Evolutionary conservation across 345 rosid species (phyloP).

Genomic region (Diplotaxis tenuifolia): DNA sequence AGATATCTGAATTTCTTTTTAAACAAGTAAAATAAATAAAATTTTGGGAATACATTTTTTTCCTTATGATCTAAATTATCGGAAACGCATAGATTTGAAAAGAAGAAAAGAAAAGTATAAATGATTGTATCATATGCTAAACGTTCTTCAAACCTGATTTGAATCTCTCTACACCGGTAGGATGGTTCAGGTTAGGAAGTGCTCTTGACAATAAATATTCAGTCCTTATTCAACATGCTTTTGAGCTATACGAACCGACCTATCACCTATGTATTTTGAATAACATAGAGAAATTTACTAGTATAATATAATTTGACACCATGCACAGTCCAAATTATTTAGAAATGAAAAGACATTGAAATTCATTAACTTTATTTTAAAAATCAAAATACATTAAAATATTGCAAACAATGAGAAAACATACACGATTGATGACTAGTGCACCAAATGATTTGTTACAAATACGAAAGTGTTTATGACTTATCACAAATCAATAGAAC

Average conservation of each 20-base stretch:
- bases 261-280: neutral
- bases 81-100: neutral
- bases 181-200: neutral
- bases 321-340: neutral
- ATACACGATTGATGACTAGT: slow-evolving; percentile 1
- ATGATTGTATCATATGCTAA: neutral
- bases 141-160: neutral
- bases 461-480: neutral
- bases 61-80: neutral
- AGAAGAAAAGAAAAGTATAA: neutral
- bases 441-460: neutral
- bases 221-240: neutral
- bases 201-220: neutral
- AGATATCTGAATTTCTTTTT: no score
- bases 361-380: neutral
- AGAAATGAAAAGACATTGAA: neutral
- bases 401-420: neutral
- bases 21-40: no score
- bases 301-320: neutral
- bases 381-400: neutral
- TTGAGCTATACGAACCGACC: neutral
- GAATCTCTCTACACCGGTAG: neutral
- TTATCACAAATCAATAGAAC: no score
- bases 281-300: neutral
- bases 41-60: no score